A percentile compares a stretch with the other conserved stretches of the same genome.
These are phyloP conservation scores for Candida caryicola DNA, from an alignment of 805 yeast species.

Conservation along the genomic window DNA sequence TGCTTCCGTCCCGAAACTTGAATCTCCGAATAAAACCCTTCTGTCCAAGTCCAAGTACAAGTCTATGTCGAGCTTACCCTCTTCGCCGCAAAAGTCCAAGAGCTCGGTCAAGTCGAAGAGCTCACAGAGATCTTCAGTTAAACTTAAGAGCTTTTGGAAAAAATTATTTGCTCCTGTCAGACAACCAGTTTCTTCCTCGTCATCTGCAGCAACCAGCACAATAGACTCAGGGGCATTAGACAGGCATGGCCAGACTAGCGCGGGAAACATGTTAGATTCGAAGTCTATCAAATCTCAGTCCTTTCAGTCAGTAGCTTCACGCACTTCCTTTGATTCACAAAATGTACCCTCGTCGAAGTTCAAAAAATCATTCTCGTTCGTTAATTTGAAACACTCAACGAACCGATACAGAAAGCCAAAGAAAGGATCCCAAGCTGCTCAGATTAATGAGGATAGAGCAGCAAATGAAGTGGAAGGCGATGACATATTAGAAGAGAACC, in stretches of 20 bases:
- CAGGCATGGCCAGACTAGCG: no score
- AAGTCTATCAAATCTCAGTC: conserved; percentile 4
- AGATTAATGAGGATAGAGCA: neutral
- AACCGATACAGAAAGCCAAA: neutral
- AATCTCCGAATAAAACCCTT: conserved; percentile 1
- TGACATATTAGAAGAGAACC: neutral
- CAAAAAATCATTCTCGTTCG: conserved; percentile 7
- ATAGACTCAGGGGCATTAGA: no score
- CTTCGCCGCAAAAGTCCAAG: conserved; percentile 23
- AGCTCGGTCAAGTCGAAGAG: conserved; percentile 35
- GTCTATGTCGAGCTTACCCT: conserved; percentile 3
- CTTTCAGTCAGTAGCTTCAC: conserved; percentile 4
- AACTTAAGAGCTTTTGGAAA: conserved; percentile 17
- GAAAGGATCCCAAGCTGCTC: neutral
- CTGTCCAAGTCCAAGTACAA: conserved; percentile 1
- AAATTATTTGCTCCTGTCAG: conserved; percentile 10
- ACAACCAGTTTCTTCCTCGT: no score
- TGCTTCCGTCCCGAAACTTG: conserved; percentile 3
- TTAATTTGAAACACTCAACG: conserved; percentile 3
- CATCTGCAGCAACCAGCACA: no score
- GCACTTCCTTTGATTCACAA: neutral
- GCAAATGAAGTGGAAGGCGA: neutral
- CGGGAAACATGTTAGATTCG: neutral
- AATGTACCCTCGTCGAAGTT: neutral
- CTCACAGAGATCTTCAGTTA: conserved; percentile 10